These are phyloP conservation scores for Catenaria anguillulae DNA, from an alignment of 371 early-diverging fungal species.

Conservation along the genomic window DNA sequence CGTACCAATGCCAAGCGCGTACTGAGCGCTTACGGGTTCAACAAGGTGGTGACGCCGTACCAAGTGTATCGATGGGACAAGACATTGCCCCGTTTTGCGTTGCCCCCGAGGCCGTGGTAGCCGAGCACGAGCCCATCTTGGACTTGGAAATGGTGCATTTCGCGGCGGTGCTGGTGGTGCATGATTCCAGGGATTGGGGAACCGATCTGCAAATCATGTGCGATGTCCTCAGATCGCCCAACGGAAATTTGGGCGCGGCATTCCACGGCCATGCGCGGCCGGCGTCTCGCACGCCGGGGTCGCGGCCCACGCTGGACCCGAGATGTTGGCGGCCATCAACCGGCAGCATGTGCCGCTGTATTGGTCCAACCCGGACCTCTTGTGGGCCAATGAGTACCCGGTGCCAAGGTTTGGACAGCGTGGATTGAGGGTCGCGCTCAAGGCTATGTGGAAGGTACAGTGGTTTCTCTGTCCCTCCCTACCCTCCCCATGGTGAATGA, in stretches of 20 bases:
- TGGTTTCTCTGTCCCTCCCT: too few relatives aligned
- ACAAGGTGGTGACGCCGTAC: constrained; percentile 51
- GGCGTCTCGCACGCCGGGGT: too few relatives aligned
- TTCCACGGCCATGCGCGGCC: not conserved
- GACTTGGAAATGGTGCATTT: constrained; percentile 40
- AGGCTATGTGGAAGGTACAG: constrained; percentile 36
- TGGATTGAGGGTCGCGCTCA: constrained; percentile 51
- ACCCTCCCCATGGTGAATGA: too few relatives aligned
- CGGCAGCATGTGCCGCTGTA: constrained; percentile 51
- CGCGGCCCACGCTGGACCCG: not conserved
- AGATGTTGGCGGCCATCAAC: not conserved
- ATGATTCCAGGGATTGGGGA: constrained; percentile 70
- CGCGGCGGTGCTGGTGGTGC: constrained; percentile 62
- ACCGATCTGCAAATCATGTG: constrained; percentile 41
- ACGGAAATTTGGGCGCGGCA: constrained; percentile 35
- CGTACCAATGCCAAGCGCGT: constrained; percentile 36
- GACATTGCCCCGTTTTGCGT: not conserved
- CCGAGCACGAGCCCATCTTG: not conserved
- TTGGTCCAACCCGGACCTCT: constrained; percentile 60
- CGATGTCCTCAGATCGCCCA: constrained; percentile 51
- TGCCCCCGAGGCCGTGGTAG: not conserved
- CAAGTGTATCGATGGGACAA: constrained; percentile 31
- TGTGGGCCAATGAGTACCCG: constrained; percentile 72
- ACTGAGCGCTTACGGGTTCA: constrained; percentile 55
- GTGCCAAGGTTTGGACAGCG: constrained; percentile 69